Conservation (phyloP, 2,329 filamentous ascomycete species). For the Phialophora expanda region DNA sequence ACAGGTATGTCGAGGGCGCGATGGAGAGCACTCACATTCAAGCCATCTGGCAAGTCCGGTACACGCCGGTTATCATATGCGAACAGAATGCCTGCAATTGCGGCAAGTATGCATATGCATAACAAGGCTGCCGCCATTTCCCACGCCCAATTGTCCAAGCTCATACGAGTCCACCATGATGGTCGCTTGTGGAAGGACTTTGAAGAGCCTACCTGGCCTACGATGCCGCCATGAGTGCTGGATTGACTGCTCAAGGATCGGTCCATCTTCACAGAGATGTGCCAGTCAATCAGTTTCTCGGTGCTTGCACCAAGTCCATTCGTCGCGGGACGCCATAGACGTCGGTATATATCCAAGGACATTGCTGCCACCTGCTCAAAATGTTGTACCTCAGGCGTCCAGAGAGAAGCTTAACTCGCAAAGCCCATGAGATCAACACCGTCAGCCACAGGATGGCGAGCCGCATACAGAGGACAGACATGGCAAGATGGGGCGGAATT, state of each 20-base stretch:
- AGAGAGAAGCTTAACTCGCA: not conserved
- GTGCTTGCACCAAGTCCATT: not conserved
- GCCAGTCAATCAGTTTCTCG: not conserved
- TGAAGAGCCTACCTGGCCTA: conserved; percentile 5
- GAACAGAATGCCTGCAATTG: conserved; percentile 29
- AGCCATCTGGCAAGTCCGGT: conserved; percentile 31
- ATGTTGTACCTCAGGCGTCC: conserved; percentile 13
- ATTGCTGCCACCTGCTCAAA: not conserved
- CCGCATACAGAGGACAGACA: not conserved
- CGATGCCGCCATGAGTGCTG: conserved; percentile 24
- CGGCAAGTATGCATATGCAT: conserved; percentile 28
- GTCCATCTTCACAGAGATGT: conserved; percentile 1
- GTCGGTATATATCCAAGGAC: conserved; percentile 13
- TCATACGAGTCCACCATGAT: conserved; percentile 27
- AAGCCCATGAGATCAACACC: conserved; percentile 1
- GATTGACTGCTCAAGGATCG: conserved; percentile 16
- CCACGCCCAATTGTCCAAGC: conserved; percentile 36
- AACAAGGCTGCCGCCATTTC: conserved; percentile 29
- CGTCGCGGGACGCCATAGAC: not conserved
- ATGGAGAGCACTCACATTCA: conserved; percentile 13
- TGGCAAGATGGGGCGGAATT: conserved; percentile 3
- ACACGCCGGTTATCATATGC: conserved; percentile 29
- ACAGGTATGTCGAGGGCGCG: too few species aligned
- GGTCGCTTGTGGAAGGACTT: not conserved
- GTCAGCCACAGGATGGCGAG: conserved; percentile 17